phyloP scores from a whole-genome alignment of 1,284 basidiomycete genomes.

The Ceratobasidium papillatum region DNA sequence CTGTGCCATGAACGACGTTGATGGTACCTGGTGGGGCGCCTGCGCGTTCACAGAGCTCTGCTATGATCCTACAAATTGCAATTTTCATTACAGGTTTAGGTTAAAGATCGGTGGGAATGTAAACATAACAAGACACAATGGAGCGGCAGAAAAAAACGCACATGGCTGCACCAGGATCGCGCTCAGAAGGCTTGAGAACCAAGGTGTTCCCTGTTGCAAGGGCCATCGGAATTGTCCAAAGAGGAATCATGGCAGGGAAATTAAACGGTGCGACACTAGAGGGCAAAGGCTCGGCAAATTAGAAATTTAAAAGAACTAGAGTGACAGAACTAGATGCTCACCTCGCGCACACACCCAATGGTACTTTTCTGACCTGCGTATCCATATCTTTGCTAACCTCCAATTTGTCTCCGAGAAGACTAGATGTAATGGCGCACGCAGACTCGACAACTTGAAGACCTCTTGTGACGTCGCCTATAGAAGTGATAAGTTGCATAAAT shows the following conservation, averaged over 20 bases:
- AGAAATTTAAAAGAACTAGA: constrained; percentile 40
- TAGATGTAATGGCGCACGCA: constrained; percentile 83
- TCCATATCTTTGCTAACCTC: constrained; percentile 99
- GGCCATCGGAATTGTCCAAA: constrained; percentile 94
- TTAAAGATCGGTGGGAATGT: no score
- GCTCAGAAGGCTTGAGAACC: constrained; percentile 94
- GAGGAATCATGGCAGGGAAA: constrained; percentile 95
- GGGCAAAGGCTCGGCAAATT: constrained; percentile 42
- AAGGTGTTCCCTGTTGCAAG: constrained; percentile 93
- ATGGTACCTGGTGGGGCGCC: constrained; percentile 65
- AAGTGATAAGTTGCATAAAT: constrained; percentile 70
- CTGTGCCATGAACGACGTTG: constrained; percentile 90
- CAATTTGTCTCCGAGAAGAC: constrained; percentile 87
- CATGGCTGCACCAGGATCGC: constrained; percentile 96
- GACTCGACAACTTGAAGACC: constrained; percentile 96
- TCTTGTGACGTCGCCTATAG: constrained; percentile 89
- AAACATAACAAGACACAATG: no score
- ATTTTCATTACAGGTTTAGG: no score
- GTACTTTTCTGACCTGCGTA: constrained; percentile 82
- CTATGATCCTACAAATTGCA: constrained; percentile 24
- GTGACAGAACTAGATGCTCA: constrained; percentile 48
- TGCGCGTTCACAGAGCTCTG: constrained; percentile 83
- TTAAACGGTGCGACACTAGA: constrained; percentile 89
- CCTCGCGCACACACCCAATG: constrained; percentile 83
- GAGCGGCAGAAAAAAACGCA: background rate